Percentiles rank a stretch among this genome's conserved stretches.
phyloP scores from a whole-genome alignment of 108 stramenopile genomes.

The Skeletonema menzelii region DNA sequence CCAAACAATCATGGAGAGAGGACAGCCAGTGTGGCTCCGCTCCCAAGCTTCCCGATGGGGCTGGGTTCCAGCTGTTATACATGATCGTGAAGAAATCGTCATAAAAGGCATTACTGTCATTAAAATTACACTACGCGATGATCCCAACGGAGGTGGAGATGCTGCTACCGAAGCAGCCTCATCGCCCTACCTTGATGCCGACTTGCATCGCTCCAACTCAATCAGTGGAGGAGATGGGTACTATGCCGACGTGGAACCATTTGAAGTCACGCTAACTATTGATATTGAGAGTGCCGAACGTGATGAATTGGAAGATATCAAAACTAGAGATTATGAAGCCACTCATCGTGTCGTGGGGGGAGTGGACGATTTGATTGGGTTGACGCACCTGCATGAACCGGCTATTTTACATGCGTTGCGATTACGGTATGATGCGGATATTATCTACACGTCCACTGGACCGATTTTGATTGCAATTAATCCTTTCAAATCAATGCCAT shows the following conservation, averaged over 20 bases:
- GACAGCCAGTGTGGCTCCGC: constrained; percentile 85
- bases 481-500: constrained; percentile 58
- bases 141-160: constrained; percentile 28
- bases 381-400: constrained; percentile 48
- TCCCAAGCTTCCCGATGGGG: constrained; percentile 82
- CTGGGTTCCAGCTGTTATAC: constrained; percentile 87
- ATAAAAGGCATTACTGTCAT: constrained; percentile 27
- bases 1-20: constrained; percentile 68
- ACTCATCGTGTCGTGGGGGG: constrained; percentile 36
- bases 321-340: constrained; percentile 69
- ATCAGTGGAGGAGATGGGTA: constrained; percentile 32
- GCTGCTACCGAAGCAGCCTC: constrained; percentile 15
- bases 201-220: constrained; percentile 3
- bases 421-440: constrained; percentile 44
- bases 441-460: constrained; percentile 70
- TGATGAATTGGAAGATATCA: constrained; percentile 81
- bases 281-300: constrained; percentile 75
- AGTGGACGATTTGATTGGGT: constrained; percentile 41
- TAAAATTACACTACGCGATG: constrained; percentile 45
- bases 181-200: constrained; percentile 13
- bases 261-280: constrained; percentile 62
- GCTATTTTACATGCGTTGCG: constrained; percentile 49
- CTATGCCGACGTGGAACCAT: constrained; percentile 59
- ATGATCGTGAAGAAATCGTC: constrained; percentile 58
- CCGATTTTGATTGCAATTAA: constrained; percentile 71